These are phyloP conservation scores for Pascua guehoae DNA, from an alignment of 1,284 basidiomycete genomes.

Conservation along the genomic window DNA sequence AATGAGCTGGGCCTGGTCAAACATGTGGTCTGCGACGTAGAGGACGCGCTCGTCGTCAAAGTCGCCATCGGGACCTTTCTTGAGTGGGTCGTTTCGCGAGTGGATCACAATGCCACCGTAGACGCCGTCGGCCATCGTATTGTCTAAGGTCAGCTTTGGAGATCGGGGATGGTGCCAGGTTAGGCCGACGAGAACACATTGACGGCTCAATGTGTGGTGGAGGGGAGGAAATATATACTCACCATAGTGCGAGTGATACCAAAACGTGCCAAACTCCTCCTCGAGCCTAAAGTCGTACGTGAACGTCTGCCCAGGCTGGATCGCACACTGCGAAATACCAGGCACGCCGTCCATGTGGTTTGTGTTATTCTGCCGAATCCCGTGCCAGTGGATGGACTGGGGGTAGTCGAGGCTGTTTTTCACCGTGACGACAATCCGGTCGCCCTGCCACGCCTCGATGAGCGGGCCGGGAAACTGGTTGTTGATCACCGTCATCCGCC, in stretches of 20 bases:
- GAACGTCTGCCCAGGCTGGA: constrained; percentile 53
- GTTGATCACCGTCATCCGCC: constrained; percentile 10
- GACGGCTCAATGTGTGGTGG: too few relatives aligned
- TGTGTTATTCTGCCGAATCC: constrained; percentile 32
- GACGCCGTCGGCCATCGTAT: constrained; percentile 31
- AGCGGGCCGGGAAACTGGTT: constrained; percentile 20
- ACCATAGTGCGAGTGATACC: constrained; percentile 48
- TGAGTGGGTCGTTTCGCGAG: constrained; percentile 18
- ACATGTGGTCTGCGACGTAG: constrained; percentile 28
- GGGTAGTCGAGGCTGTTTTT: constrained; percentile 23
- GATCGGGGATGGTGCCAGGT: too few relatives aligned
- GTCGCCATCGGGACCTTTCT: constrained; percentile 26
- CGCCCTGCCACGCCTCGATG: constrained; percentile 33
- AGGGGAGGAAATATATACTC: too few relatives aligned
- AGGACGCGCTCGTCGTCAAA: constrained; percentile 30
- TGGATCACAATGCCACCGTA: constrained; percentile 29
- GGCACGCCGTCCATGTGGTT: constrained; percentile 33
- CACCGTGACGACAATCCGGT: constrained; percentile 28
- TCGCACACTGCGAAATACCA: constrained; percentile 53
- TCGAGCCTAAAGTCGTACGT: constrained; percentile 49
- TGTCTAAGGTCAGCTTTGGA: constrained; percentile 2
- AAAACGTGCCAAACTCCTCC: constrained; percentile 23
- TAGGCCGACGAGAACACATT: too few relatives aligned
- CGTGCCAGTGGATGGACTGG: constrained; percentile 35
- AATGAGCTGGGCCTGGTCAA: constrained; percentile 22